Evolutionary conservation across 2,329 filamentous ascomycete genomes (phyloP).

Genomic region (Fusarium sororula): DNA sequence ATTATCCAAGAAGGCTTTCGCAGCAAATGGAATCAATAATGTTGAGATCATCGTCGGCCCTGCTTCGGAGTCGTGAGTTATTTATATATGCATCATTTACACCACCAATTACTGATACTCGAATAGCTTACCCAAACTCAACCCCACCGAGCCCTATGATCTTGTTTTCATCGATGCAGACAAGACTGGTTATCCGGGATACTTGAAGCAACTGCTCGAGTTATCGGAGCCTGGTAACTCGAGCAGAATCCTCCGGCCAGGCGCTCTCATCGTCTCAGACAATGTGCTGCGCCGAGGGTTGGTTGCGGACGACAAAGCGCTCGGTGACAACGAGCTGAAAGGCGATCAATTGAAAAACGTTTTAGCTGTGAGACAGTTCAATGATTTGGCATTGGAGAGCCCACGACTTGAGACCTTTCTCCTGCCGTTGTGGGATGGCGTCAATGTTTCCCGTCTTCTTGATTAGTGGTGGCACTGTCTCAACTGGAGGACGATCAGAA

Average conservation of each 20-base stretch:
- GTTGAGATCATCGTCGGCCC: slow-evolving; percentile 58
- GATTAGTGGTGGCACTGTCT: slow-evolving; percentile 41
- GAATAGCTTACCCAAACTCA: slow-evolving; percentile 45
- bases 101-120: neutral
- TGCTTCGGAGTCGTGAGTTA: slow-evolving; percentile 56
- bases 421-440: slow-evolving; percentile 55
- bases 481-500: neutral
- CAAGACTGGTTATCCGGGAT: slow-evolving; percentile 60
- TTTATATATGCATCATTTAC: too few relatives aligned
- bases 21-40: slow-evolving; percentile 53
- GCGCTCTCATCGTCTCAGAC: slow-evolving; percentile 63
- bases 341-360: slow-evolving; percentile 34
- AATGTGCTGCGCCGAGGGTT: slow-evolving; percentile 61
- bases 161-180: slow-evolving; percentile 65
- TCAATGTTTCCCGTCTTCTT: slow-evolving; percentile 51
- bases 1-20: slow-evolving; percentile 51
- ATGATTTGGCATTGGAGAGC: slow-evolving; percentile 46
- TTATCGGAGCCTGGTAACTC: slow-evolving; percentile 51
- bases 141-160: slow-evolving; percentile 55
- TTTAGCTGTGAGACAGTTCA: slow-evolving; percentile 48
- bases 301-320: slow-evolving; percentile 52
- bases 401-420: slow-evolving; percentile 52
- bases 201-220: slow-evolving; percentile 57
- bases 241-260: slow-evolving; percentile 56
- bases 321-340: slow-evolving; percentile 27